These are phyloP conservation scores for Metschnikowia santaceciliae DNA, from an alignment of 805 yeast species.

Conservation along the genomic window DNA sequence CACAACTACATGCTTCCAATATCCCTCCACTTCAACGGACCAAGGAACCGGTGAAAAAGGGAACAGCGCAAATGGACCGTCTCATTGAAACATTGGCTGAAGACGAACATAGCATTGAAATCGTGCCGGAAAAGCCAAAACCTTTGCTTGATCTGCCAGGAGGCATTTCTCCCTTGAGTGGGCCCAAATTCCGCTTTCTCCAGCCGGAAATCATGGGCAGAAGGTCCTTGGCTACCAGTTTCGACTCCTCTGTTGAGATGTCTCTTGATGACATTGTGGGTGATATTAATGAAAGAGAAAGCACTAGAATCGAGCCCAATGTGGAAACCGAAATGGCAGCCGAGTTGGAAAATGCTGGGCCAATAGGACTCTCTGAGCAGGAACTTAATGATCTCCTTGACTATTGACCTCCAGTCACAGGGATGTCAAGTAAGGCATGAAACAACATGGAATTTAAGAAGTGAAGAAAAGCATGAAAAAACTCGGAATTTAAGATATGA, in stretches of 20 bases:
- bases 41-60: conserved; percentile 29
- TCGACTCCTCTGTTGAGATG: conserved; percentile 22
- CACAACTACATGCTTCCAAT: conserved; percentile 21
- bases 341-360: conserved; percentile 10
- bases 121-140: conserved; percentile 36
- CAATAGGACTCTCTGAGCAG: conserved; percentile 29
- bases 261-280: conserved; percentile 12
- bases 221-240: conserved; percentile 9
- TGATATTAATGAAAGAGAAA: conserved; percentile 9
- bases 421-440: too few species aligned
- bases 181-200: conserved; percentile 18
- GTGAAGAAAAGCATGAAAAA: too few species aligned
- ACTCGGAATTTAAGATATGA: too few species aligned
- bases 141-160: conserved; percentile 8
- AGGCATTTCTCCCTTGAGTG: conserved; percentile 28
- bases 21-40: conserved; percentile 7
- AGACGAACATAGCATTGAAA: conserved; percentile 46
- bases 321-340: conserved; percentile 4
- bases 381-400: conserved; percentile 37
- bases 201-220: conserved; percentile 21
- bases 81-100: conserved; percentile 21
- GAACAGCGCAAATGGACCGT: conserved; percentile 4
- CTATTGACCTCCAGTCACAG: conserved; percentile 14
- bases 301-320: conserved; percentile 5
- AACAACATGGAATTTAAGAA: too few species aligned